Evolutionary conservation across 2,329 filamentous ascomycete species (phyloP).

Genomic region (Mycogone perniciosa): DNA sequence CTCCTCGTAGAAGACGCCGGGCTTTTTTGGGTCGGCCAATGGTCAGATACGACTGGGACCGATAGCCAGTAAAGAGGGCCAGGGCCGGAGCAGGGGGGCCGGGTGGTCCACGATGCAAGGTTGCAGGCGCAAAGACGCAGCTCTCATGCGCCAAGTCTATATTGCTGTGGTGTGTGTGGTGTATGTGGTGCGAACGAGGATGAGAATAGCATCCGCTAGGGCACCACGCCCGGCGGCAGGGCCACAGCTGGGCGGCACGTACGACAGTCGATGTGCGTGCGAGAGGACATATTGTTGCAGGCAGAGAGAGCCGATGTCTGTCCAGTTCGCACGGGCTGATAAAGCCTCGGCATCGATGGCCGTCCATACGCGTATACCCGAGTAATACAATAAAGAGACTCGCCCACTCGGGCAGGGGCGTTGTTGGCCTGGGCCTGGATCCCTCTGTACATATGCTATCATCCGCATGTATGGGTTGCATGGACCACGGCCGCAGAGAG

Average conservation of each 20-base stretch:
- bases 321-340: too few relatives aligned
- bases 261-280: not conserved
- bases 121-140: slow-evolving; percentile 9
- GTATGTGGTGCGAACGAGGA: not conserved
- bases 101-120: slow-evolving; percentile 7
- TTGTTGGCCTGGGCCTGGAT: too few relatives aligned
- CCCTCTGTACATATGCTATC: too few relatives aligned
- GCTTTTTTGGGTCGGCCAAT: not conserved
- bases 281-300: not conserved
- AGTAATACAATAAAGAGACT: too few relatives aligned
- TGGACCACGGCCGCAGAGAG: too few relatives aligned
- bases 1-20: slow-evolving; percentile 3
- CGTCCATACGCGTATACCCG: too few relatives aligned
- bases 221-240: slow-evolving; percentile 7
- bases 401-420: too few relatives aligned
- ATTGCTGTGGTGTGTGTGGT: slow-evolving; percentile 2
- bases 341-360: too few relatives aligned
- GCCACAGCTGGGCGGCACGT: not conserved
- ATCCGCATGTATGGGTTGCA: too few relatives aligned
- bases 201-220: slow-evolving; percentile 2
- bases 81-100: slow-evolving; percentile 4
- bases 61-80: slow-evolving; percentile 3
- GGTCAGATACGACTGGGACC: not conserved
- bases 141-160: slow-evolving; percentile 6
- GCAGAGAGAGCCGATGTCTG: too few relatives aligned